phyloP scores from a whole-genome alignment of 2,329 filamentous ascomycete species.

The Aotearoamyces nothofagi region DNA sequence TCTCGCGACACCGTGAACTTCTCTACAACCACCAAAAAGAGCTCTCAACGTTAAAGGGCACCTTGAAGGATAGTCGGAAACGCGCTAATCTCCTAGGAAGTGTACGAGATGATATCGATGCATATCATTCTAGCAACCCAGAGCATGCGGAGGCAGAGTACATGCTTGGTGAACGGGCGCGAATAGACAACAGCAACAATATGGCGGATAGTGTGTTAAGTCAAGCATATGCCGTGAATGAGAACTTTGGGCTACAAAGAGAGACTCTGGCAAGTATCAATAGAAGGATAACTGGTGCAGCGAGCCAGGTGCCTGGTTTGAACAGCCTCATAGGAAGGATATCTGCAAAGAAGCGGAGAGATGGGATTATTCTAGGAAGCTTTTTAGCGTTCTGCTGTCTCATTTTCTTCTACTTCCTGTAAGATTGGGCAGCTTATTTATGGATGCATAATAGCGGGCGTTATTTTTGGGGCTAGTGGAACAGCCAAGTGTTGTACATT shows the following conservation, averaged over 20 bases:
- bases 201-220: slow-evolving; percentile 82
- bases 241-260: slow-evolving; percentile 74
- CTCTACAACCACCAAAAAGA: slow-evolving; percentile 77
- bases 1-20: slow-evolving; percentile 81
- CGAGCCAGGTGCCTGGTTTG: slow-evolving; percentile 82
- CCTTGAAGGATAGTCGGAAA: slow-evolving; percentile 65
- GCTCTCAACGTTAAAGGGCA: slow-evolving; percentile 56
- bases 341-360: slow-evolving; percentile 84
- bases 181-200: slow-evolving; percentile 79
- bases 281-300: slow-evolving; percentile 74
- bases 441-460: neutral
- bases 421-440: slow-evolving; percentile 15
- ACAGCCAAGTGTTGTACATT: slow-evolving; percentile 15
- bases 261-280: slow-evolving; percentile 85
- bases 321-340: slow-evolving; percentile 88
- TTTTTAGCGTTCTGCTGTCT: slow-evolving; percentile 91
- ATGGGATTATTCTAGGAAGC: slow-evolving; percentile 80
- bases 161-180: slow-evolving; percentile 79
- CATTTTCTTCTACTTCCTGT: slow-evolving; percentile 68
- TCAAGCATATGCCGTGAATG: slow-evolving; percentile 93
- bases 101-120: slow-evolving; percentile 82
- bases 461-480: slow-evolving; percentile 9
- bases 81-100: slow-evolving; percentile 81
- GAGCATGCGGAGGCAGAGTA: slow-evolving; percentile 83
- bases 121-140: slow-evolving; percentile 72